Evolutionary conservation across 495 filamentous ascomycete genomes (phyloP).

Genomic region (Penicillium soppii): DNA sequence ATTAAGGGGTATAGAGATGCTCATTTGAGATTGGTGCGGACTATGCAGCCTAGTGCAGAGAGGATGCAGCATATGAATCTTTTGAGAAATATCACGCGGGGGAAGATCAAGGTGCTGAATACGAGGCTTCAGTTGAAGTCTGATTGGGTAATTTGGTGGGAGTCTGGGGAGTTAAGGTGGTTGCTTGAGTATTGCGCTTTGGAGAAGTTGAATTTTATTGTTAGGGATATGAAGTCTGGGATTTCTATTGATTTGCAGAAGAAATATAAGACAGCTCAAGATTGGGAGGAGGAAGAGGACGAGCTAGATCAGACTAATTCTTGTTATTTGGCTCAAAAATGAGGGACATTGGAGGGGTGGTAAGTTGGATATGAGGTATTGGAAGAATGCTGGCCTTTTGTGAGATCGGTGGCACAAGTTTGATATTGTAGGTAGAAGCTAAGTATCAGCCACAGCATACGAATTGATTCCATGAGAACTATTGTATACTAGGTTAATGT

Average conservation of each 20-base stretch:
- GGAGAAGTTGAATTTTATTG: neutral
- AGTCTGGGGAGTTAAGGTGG: neutral
- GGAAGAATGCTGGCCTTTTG: too few relatives aligned
- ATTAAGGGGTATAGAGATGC: neutral
- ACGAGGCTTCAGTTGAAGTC: neutral
- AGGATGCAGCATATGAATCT: neutral
- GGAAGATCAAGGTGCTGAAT: neutral
- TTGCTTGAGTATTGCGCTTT: neutral
- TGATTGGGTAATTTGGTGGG: neutral
- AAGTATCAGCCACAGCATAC: too few relatives aligned
- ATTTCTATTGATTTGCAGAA: neutral
- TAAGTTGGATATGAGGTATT: too few relatives aligned
- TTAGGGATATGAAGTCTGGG: neutral
- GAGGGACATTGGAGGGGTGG: too few relatives aligned
- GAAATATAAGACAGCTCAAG: neutral
- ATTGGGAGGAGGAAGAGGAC: neutral
- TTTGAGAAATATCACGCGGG: neutral
- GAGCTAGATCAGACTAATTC: too few relatives aligned
- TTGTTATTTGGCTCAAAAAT: too few relatives aligned
- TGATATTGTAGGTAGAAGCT: too few relatives aligned
- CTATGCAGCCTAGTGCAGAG: neutral
- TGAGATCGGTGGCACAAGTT: too few relatives aligned
- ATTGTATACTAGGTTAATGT: too few relatives aligned
- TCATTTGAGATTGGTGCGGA: neutral
- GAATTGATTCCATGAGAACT: too few relatives aligned